Percentiles rank a stretch among this genome's conserved stretches.
Conservation (phyloP, 768 basidiomycete species). For the Boletellus sp. region DNA sequence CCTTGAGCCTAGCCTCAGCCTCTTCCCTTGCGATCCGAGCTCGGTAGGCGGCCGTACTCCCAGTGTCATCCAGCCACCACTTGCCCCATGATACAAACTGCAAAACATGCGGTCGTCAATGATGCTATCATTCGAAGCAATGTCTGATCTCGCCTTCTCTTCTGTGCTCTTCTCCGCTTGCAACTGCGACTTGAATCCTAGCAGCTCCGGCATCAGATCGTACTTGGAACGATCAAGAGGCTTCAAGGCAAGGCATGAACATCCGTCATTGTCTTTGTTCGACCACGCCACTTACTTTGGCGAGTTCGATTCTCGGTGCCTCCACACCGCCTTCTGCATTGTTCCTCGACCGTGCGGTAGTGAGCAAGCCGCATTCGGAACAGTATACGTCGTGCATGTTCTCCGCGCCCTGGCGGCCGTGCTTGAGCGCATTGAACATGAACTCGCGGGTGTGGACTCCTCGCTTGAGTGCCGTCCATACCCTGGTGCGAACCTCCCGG, state of each 20-base stretch:
- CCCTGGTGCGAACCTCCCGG: neutral
- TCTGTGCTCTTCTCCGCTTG: neutral
- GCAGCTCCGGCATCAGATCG: constrained; percentile 6
- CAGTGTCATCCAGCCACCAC: constrained; percentile 15
- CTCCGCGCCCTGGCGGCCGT: constrained; percentile 14
- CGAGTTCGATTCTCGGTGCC: constrained; percentile 8
- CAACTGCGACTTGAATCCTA: constrained; percentile 3
- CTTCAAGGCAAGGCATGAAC: neutral
- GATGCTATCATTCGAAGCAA: neutral
- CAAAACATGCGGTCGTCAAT: neutral
- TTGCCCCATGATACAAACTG: constrained; percentile 4
- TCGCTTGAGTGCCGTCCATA: constrained; percentile 15
- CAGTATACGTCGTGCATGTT: constrained; percentile 19
- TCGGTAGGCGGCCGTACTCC: constrained; percentile 13
- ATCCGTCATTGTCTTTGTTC: neutral
- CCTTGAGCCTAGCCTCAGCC: constrained; percentile 2
- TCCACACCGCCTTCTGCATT: constrained; percentile 13
- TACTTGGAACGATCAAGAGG: constrained; percentile 14
- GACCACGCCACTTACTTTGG: neutral
- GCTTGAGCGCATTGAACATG: constrained; percentile 15
- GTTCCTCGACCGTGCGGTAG: constrained; percentile 10
- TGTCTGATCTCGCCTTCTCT: neutral
- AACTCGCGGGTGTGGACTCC: constrained; percentile 18
- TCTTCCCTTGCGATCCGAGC: constrained; percentile 10
- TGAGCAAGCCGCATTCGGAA: constrained; percentile 16